Base-by-base conservation (phyloP, 73 alveolate species). In the Paramecium biaurelia region DNA sequence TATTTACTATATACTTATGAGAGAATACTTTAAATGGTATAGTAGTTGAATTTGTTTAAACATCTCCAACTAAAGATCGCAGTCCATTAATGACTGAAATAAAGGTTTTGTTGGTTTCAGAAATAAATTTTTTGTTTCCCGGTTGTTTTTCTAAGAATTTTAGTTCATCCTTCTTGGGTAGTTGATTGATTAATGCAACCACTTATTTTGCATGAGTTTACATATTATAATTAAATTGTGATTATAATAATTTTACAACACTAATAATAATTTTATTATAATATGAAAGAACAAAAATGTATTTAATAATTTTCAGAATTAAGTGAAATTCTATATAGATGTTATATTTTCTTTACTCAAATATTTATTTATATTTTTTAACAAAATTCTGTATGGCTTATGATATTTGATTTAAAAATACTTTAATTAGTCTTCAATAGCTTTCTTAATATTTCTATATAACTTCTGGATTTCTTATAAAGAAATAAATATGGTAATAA, bases 131-230 rank as follows among this genome's bases (percentile, higher is more conserved):
- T 34, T 72, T 72, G 26, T 72, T 72, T 20, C 59, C 86, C 0
- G 86, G 86, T 38, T 72, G 30, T 37, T 72, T 72, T n/a, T 32
- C 86, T 34, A 72, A 37, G 58, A 72, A 72, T 37, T 11, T 72
- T 1, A 72, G 34, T 72, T 72, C 86, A 5, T 72, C 86, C 4
- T 18, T 30, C 5, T 30, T 20, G 6, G 86, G 86, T 5, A 72
- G 10, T 72, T 38, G 35, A 35, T 72, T 20, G 18, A 72, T 38
- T 20, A 72, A 3, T 14, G 56, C 56, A 38, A 72, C 86, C 28
- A 72, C 58, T 72, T 72, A 37, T 37, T 72, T 72, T 20, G 86
- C 59, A 37, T 72, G 86, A 34, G 67, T 72, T 72, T 72, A n/a
- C 86, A 72, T 72, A 35, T 34, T 72, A 53, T 53, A 53, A 53